These are phyloP conservation scores for Leccinum broughii DNA, from an alignment of 768 basidiomycete genomes.

Conservation along the genomic window DNA sequence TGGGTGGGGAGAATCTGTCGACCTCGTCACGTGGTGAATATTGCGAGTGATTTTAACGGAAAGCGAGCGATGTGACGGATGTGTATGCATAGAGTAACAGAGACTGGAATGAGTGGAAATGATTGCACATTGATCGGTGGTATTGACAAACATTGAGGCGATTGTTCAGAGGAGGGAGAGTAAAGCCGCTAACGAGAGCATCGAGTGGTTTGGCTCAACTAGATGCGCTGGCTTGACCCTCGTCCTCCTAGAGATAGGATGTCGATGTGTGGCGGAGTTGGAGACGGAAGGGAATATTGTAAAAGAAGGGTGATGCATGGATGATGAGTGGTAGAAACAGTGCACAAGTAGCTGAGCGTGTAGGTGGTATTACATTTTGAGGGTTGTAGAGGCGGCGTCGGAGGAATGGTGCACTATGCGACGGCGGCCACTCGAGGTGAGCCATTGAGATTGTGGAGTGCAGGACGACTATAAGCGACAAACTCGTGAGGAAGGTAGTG, in stretches of 20 bases:
- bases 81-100: slow-evolving; percentile 59
- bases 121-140: slow-evolving; percentile 34
- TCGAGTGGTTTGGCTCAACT: slow-evolving; percentile 24
- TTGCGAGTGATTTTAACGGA: slow-evolving; percentile 43
- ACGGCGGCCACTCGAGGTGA: slow-evolving; percentile 54
- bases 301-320: slow-evolving; percentile 62
- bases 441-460: slow-evolving; percentile 76
- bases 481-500: slow-evolving; percentile 82
- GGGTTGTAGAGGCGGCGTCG: slow-evolving; percentile 47
- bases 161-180: slow-evolving; percentile 16
- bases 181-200: slow-evolving; percentile 12
- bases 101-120: slow-evolving; percentile 42
- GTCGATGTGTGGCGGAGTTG: slow-evolving; percentile 50
- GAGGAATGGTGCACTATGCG: slow-evolving; percentile 51
- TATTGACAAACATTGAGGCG: slow-evolving; percentile 16
- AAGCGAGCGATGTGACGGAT: slow-evolving; percentile 49
- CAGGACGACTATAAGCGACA: slow-evolving; percentile 74
- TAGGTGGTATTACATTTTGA: slow-evolving; percentile 80
- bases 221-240: slow-evolving; percentile 15
- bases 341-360: slow-evolving; percentile 63
- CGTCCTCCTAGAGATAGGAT: slow-evolving; percentile 41
- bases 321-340: slow-evolving; percentile 63
- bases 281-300: slow-evolving; percentile 51
- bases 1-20: slow-evolving; percentile 51
- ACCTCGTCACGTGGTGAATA: slow-evolving; percentile 50